Percentiles rank a stretch among this genome's conserved stretches.
Evolutionary conservation across 2,329 filamentous ascomycete species (phyloP).

Genomic region (Elsinoe arachidis): DNA sequence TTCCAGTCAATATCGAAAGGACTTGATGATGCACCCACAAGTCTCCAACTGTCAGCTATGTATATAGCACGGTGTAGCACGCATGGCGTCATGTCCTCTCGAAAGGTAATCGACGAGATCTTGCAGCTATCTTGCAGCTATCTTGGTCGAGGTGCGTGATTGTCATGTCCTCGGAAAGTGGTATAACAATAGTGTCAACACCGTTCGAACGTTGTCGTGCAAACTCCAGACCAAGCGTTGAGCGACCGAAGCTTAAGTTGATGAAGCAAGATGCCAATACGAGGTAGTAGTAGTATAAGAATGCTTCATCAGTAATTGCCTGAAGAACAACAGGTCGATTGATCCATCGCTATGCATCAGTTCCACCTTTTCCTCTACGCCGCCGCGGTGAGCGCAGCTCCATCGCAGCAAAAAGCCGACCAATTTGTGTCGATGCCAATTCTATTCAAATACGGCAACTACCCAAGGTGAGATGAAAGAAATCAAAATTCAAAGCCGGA

Average conservation of each 20-base stretch:
- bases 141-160: not conserved
- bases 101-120: not conserved
- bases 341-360: not conserved
- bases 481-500: not conserved
- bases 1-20: too few relatives aligned
- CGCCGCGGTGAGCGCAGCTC: not conserved
- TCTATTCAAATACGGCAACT: slow-evolving; percentile 15
- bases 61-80: not conserved
- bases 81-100: too few relatives aligned
- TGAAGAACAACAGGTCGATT: not conserved
- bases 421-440: not conserved
- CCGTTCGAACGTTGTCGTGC: not conserved
- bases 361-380: not conserved
- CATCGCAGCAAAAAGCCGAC: not conserved
- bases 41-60: not conserved
- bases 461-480: slow-evolving; percentile 9
- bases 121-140: not conserved
- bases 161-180: not conserved
- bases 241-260: not conserved
- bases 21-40: not conserved
- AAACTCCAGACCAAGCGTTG: not conserved
- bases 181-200: not conserved
- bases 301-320: not conserved
- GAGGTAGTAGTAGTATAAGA: not conserved
- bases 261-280: not conserved